Conservation (phyloP, 139 green algal species). For the Zygnema cylindricum region DNA sequence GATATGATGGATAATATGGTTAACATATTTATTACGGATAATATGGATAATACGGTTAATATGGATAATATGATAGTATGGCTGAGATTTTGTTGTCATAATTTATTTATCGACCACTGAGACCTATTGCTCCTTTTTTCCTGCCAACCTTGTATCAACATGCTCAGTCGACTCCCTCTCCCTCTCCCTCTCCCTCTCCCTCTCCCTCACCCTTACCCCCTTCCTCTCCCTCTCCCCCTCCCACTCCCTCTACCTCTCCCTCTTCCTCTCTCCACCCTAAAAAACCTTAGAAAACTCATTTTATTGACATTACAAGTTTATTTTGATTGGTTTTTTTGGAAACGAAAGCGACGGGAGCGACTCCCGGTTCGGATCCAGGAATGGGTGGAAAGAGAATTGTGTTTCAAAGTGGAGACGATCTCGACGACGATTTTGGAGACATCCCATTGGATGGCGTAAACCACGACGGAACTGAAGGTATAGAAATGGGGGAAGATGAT, state of each 20-base stretch:
- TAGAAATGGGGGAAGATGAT: too few species aligned
- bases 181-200: not conserved
- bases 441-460: not conserved
- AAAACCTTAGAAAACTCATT: not conserved
- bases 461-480: not conserved
- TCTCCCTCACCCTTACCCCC: not conserved
- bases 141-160: not conserved
- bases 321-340: not conserved
- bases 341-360: not conserved
- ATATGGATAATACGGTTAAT: too few species aligned
- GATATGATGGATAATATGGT: too few species aligned
- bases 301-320: not conserved
- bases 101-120: too few species aligned
- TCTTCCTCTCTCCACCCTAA: not conserved
- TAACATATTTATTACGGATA: too few species aligned
- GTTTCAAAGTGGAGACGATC: conserved; percentile 36
- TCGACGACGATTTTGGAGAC: conserved; percentile 37
- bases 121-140: too few species aligned
- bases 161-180: not conserved
- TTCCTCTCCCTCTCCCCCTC: not conserved
- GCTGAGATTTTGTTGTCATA: too few species aligned
- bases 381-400: conserved; percentile 7
- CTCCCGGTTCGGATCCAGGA: not conserved
- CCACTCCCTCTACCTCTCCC: not conserved
- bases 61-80: too few species aligned